These are phyloP conservation scores for Epichloe sp. DNA, from an alignment of 2,329 filamentous ascomycete genomes.

Conservation along the genomic window DNA sequence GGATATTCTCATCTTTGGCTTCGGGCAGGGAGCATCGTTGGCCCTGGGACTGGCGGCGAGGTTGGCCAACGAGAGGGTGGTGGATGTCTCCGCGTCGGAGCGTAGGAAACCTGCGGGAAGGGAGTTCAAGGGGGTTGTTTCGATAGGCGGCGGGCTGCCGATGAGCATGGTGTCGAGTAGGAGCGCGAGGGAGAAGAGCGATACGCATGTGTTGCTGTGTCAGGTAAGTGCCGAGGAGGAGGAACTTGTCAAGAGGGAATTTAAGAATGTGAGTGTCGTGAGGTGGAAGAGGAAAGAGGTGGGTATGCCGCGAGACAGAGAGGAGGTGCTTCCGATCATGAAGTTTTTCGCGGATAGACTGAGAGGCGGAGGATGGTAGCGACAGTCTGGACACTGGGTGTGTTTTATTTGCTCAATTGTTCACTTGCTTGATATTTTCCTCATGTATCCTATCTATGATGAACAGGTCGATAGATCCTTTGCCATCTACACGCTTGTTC, in stretches of 20 bases:
- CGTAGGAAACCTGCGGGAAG: conserved; percentile 4
- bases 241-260: conserved; percentile 50
- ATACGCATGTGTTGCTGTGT: conserved; percentile 49
- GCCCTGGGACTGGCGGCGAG: conserved; percentile 42
- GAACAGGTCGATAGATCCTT: too few relatives aligned
- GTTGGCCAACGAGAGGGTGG: conserved; percentile 17
- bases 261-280: conserved; percentile 52
- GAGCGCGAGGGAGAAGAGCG: conserved; percentile 37
- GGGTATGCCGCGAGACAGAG: conserved; percentile 67
- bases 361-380: conserved; percentile 10
- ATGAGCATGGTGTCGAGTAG: conserved; percentile 34
- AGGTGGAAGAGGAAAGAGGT: conserved; percentile 61
- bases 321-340: conserved; percentile 88
- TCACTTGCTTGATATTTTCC: too few relatives aligned
- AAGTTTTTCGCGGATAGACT: conserved; percentile 61
- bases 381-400: conserved; percentile 4
- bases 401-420: background rate
- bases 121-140: conserved; percentile 40
- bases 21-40: conserved; percentile 53
- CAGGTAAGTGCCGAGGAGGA: conserved; percentile 50
- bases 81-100: conserved; percentile 17
- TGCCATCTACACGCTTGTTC: background rate
- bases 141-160: conserved; percentile 48
- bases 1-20: conserved; percentile 53
- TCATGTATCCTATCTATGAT: too few relatives aligned